Evolutionary conservation across 2,329 filamentous ascomycete species (phyloP), one percentile per base, ranked within the genome.

Genomic region (Calycina herbarum): DNA sequence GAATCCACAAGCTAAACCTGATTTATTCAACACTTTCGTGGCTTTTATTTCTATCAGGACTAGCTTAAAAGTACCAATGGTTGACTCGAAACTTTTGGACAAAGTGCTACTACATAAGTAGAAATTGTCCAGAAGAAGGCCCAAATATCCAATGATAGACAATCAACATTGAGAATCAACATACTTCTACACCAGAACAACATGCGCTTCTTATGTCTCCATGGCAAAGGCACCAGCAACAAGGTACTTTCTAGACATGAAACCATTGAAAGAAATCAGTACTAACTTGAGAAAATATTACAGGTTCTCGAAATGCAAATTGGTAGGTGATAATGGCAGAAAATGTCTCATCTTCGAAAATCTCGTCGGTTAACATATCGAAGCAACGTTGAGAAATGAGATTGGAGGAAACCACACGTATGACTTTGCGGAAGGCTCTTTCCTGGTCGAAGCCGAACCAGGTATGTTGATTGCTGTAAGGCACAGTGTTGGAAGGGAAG

Each of bases 291-390:
- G n/a, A 10, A 27, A 29, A 29, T 11, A 27, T n/a, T 27, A 13
- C 51, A 57, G 51, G 29, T 57, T 31, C 20, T 57, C 20, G 29
- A 57, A 27, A 57, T 57, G 51, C 51, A 57, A 13, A 57, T 31
- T 13, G 40, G 40, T 45, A 45, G 13, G 40, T 45, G 40, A 45
- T 45, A 15, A 45, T 45, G 15, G 4, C 40, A 17, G 4, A 11
- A 11, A 45, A n/a, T 45, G 13, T 45, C 40, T 35, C 27, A 29
- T 29, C 4, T 29, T 29, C 0, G 27, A 3, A 29, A 29, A 29
- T 29, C 27, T 29, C 27, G 40, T 45, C 5, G 40, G 40, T 11
- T 45, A n/a, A 45, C 40, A 45, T 45, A n/a, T n/a, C 40, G 5
- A 15, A 45, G 51, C 51, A 11, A 31, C 51, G 20, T 31, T 57